These are phyloP conservation scores for Immersiporthe knoxdaviesiana DNA, from an alignment of 2,329 filamentous ascomycete genomes.

Conservation along the genomic window DNA sequence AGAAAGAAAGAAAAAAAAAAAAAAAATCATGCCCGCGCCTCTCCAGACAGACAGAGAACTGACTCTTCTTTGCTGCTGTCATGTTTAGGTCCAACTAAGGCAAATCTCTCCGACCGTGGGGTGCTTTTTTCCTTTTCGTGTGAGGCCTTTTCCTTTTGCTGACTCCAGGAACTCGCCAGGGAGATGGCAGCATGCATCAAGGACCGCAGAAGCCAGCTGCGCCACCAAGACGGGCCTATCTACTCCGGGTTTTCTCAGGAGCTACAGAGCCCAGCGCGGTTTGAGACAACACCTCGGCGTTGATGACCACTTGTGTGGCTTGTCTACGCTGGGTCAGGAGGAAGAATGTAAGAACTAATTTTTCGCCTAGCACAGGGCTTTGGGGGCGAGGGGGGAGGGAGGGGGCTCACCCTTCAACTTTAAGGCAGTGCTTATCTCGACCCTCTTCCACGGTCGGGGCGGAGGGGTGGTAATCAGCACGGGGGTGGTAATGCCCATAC, in stretches of 20 bases:
- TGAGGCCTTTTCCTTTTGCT: background rate
- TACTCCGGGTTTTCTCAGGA: background rate
- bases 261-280: background rate
- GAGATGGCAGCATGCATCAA: conserved; percentile 11
- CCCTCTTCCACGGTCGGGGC: background rate
- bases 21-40: background rate
- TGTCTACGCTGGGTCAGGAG: background rate
- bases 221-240: background rate
- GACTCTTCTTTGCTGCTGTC: background rate
- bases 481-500: background rate
- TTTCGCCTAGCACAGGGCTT: background rate
- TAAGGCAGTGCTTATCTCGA: background rate
- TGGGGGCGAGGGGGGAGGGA: too few species aligned
- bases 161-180: conserved; percentile 5
- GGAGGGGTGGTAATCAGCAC: background rate
- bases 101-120: background rate
- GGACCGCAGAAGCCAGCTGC: conserved; percentile 2
- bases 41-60: background rate
- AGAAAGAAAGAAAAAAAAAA: too few species aligned
- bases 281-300: background rate
- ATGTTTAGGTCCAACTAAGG: conserved; percentile 14
- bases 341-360: background rate
- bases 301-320: background rate
- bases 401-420: background rate
- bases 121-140: background rate